Percentiles rank a stretch among this genome's conserved stretches.
Conservation (phyloP, 768 basidiomycete species). For the Royoungia palumana region DNA sequence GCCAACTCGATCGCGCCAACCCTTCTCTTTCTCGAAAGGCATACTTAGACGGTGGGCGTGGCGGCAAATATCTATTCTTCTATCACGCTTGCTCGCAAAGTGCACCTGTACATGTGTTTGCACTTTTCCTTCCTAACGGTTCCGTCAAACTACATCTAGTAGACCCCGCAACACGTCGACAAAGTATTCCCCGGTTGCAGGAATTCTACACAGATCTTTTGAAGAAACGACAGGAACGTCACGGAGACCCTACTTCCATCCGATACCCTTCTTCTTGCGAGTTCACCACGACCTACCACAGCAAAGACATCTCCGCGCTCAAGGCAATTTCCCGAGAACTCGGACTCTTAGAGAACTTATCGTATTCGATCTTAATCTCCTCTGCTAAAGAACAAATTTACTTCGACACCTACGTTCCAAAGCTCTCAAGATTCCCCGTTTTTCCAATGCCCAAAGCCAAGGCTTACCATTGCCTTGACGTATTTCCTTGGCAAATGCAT, state of each 20-base stretch:
- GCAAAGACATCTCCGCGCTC: conserved; percentile 72
- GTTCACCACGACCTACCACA: conserved; percentile 72
- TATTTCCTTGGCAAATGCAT: conserved; percentile 86
- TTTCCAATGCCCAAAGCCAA: conserved; percentile 83
- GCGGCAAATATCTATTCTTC: conserved; percentile 78
- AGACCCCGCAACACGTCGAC: conserved; percentile 84
- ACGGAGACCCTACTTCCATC: conserved; percentile 47
- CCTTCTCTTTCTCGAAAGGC: conserved; percentile 54
- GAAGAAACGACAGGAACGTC: conserved; percentile 44
- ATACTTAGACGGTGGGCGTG: conserved; percentile 72
- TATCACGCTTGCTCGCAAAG: conserved; percentile 80
- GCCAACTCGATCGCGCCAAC: conserved; percentile 67
- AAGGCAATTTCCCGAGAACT: conserved; percentile 88
- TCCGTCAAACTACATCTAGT: conserved; percentile 80
- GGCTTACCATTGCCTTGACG: conserved; percentile 67
- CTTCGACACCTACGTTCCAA: conserved; percentile 70
- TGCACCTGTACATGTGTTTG: conserved; percentile 80
- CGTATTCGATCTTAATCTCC: conserved; percentile 75
- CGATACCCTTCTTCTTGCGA: conserved; percentile 61
- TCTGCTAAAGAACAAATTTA: conserved; percentile 82
- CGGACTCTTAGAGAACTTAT: conserved; percentile 67
- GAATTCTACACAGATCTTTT: conserved; percentile 67
- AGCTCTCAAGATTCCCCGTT: conserved; percentile 81
- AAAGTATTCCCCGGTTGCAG: conserved; percentile 73
- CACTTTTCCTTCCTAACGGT: conserved; percentile 75